Base-by-base conservation (phyloP, 1,139 yeast species). In the Blastobotrys illinoisensis region DNA sequence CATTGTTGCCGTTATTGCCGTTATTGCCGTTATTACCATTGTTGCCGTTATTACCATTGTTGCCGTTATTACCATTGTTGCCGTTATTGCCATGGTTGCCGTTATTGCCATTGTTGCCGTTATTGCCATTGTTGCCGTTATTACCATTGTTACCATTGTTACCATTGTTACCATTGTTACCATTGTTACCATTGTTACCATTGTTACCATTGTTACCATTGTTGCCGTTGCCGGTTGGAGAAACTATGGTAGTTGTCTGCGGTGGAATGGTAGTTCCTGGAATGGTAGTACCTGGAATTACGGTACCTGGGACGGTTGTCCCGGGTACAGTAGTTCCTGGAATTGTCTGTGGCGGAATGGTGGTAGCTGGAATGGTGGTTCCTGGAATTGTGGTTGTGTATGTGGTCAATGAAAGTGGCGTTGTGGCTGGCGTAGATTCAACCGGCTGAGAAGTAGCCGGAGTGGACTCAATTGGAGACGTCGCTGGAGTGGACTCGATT, bases 311-410 rank as follows among this genome's bases (percentile, higher is more conserved):
- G 13, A 54, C 21, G 9, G 60, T 55, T 14, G 58, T 44, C 16
- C 55, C 60, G 9, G 59, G 56, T 19, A 46, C 28, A 5, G 48
- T 44, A 11, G 53, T 44, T 2, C 48, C 60, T 18, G 50, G 55
- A 16, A 45, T 48, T 16, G 53, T 53, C 50, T 21, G 26, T 7
- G 19, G 43, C 13, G 56, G 53, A 44, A 59, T 46, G 9, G 57
- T 55, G n/a, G 57, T 36, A 6, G 51, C 52, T 24, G 50, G 49
- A 11, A 55, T 43, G 1, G 62, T 59, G 5, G 60, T 54, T n/a
- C 61, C 65, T 5, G 62, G 59, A 14, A 58, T 54, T 1, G 62
- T 56, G 11, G 59, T 54, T 6, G 53, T 47, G 26, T 40, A 48
- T 5, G 57, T 47, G 14, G 55, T 44, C 13, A 45, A 14, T 3